Percentiles rank a stretch among this genome's conserved stretches.
Conservation (phyloP, 1,284 basidiomycete genomes). For the Cutaneotrichosporon dermatis region DNA sequence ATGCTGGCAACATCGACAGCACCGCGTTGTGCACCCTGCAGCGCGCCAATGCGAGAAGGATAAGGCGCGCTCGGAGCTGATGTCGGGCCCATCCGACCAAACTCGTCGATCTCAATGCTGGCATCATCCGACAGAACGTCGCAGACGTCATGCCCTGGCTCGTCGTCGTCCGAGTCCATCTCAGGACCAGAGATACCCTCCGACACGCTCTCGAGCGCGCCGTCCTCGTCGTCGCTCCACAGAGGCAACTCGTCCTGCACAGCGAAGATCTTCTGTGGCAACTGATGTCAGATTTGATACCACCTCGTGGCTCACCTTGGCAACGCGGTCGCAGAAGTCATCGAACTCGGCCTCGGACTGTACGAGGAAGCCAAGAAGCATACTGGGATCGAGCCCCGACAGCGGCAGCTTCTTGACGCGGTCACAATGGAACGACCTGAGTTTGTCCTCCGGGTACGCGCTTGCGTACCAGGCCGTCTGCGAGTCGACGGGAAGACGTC, state of each 20-base stretch:
- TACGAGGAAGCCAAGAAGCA: slow-evolving; percentile 90
- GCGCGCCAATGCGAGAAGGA: not conserved
- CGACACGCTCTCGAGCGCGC: slow-evolving; percentile 73
- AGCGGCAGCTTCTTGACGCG: slow-evolving; percentile 89
- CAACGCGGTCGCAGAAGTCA: slow-evolving; percentile 70
- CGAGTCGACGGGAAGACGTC: slow-evolving; percentile 21
- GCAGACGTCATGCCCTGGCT: slow-evolving; percentile 7
- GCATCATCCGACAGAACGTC: not conserved
- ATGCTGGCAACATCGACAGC: not conserved
- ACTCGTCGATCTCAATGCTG: slow-evolving; percentile 8
- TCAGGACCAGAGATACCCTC: slow-evolving; percentile 52
- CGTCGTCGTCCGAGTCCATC: slow-evolving; percentile 11
- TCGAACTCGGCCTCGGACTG: slow-evolving; percentile 75
- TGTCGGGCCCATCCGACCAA: slow-evolving; percentile 7
- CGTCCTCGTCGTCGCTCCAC: slow-evolving; percentile 69
- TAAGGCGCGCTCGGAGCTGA: not conserved
- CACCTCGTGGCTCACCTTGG: slow-evolving; percentile 54
- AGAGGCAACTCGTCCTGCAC: slow-evolving; percentile 78
- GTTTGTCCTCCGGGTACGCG: slow-evolving; percentile 62
- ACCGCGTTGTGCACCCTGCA: not conserved
- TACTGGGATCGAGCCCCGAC: slow-evolving; percentile 87
- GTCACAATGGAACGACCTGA: slow-evolving; percentile 90
- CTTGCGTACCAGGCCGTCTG: slow-evolving; percentile 59
- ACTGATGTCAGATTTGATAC: slow-evolving; percentile 46
- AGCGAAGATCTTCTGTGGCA: slow-evolving; percentile 71